phyloP scores from a whole-genome alignment of 2,329 filamentous ascomycete genomes.

The Stemphylium beticola region DNA sequence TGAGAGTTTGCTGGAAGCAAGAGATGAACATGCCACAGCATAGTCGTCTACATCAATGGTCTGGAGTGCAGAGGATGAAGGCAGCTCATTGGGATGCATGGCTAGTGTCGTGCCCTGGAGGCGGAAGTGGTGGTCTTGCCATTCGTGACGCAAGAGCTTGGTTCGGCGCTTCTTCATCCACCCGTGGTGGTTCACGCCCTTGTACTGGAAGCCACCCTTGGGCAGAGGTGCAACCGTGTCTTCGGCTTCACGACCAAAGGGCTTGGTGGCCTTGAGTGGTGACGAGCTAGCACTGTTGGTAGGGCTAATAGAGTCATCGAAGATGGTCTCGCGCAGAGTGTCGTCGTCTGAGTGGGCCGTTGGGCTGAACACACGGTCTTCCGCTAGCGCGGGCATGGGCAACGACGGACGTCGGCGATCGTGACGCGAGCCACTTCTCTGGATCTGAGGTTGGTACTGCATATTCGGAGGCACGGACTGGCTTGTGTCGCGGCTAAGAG shows the following conservation, averaged over 20 bases:
- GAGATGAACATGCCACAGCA: conserved; percentile 80
- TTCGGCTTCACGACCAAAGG: conserved; percentile 23
- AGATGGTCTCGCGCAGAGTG: conserved; percentile 44
- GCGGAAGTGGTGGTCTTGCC: conserved; percentile 90
- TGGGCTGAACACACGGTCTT: conserved; percentile 61
- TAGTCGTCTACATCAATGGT: conserved; percentile 90
- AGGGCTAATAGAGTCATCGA: conserved; percentile 26
- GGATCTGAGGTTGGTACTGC: conserved; percentile 68
- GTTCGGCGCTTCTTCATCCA: conserved; percentile 96
- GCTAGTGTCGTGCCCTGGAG: conserved; percentile 68
- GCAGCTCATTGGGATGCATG: conserved; percentile 66
- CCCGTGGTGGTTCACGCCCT: conserved; percentile 73
- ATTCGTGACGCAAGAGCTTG: conserved; percentile 87
- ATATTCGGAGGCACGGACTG: conserved; percentile 95
- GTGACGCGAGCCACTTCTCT: conserved; percentile 53
- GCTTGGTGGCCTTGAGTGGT: conserved; percentile 38
- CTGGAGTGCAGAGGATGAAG: conserved; percentile 71
- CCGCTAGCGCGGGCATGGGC: conserved; percentile 72
- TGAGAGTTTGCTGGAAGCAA: conserved; percentile 80
- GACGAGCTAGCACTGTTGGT: conserved; percentile 40
- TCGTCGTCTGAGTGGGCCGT: conserved; percentile 43
- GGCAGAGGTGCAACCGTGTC: conserved; percentile 41
- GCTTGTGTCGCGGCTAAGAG: conserved; percentile 77
- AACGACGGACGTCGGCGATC: conserved; percentile 69
- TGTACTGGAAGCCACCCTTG: conserved; percentile 46